Percentiles rank a stretch among this genome's conserved stretches.
phyloP scores from a whole-genome alignment of 177 flowering plant species.

The Vitis hybrid region DNA sequence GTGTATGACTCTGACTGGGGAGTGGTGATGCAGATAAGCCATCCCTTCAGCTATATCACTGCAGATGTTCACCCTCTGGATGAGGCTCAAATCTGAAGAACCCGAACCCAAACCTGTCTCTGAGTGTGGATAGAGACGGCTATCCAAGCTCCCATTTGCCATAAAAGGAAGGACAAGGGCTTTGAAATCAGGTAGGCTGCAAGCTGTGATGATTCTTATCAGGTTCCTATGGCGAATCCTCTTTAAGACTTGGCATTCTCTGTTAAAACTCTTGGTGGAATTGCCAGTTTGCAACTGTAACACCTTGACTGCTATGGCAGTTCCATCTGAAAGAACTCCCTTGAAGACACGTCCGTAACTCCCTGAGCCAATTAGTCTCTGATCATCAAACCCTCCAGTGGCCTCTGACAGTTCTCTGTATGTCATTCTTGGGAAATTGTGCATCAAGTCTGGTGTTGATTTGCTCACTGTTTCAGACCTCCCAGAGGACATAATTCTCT shows the following conservation, averaged over 20 bases:
- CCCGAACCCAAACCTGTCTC: constrained; percentile 17
- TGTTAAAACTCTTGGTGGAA: constrained; percentile 45
- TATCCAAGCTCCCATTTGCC: constrained; percentile 61
- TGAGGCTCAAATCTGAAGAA: constrained; percentile 36
- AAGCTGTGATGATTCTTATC: constrained; percentile 47
- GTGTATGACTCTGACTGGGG: constrained; percentile 53
- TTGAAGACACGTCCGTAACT: constrained; percentile 47
- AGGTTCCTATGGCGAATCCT: constrained; percentile 51
- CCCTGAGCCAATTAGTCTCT: constrained; percentile 44
- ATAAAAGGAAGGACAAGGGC: constrained; percentile 55
- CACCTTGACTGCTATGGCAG: constrained; percentile 46
- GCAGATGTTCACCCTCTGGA: constrained; percentile 47
- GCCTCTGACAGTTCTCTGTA: constrained; percentile 41
- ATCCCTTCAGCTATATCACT: constrained; percentile 57
- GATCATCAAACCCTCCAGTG: constrained; percentile 41
- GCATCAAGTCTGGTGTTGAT: constrained; percentile 25
- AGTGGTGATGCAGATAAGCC: constrained; percentile 59
- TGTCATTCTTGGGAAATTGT: constrained; percentile 46
- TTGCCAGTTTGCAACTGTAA: constrained; percentile 37
- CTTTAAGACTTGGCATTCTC: constrained; percentile 55
- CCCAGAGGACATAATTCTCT: constrained; percentile 11
- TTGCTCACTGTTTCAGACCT: constrained; percentile 2
- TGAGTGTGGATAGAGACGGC: constrained; percentile 32
- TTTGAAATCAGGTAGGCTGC: constrained; percentile 51
- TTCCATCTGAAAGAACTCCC: constrained; percentile 43